Evolutionary conservation across 768 basidiomycete species (phyloP).

Genomic region (Gyrodon lividus): DNA sequence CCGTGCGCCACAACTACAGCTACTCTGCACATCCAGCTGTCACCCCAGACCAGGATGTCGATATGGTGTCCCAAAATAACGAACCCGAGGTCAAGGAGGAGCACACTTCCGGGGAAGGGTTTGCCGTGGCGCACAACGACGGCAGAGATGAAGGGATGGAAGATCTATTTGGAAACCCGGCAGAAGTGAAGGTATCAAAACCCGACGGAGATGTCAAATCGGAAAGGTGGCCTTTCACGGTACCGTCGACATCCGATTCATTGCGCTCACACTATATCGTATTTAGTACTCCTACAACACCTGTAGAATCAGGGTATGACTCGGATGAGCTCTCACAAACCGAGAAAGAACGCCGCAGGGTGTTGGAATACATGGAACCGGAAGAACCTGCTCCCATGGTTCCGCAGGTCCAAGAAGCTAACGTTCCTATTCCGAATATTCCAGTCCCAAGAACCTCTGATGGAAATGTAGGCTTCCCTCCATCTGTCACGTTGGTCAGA

Average conservation of each 20-base stretch:
- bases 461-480: conserved; percentile 59
- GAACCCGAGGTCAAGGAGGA: conserved; percentile 19
- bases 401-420: conserved; percentile 60
- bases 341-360: conserved; percentile 58
- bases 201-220: conserved; percentile 41
- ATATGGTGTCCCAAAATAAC: conserved; percentile 36
- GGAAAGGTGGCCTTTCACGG: conserved; percentile 40
- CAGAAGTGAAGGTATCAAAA: conserved; percentile 39
- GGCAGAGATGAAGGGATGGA: conserved; percentile 59
- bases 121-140: conserved; percentile 17
- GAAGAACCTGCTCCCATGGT: conserved; percentile 59
- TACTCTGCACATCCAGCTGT: conserved; percentile 11
- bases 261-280: conserved; percentile 16
- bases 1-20: conserved; percentile 22
- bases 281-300: conserved; percentile 37
- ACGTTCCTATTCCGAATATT: conserved; percentile 83
- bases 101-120: conserved; percentile 5
- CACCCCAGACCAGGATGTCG: conserved; percentile 35
- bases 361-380: conserved; percentile 81
- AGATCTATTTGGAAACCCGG: conserved; percentile 79
- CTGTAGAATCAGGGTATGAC: conserved; percentile 46
- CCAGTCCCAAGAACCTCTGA: conserved; percentile 79
- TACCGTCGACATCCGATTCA: conserved; percentile 5
- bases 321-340: conserved; percentile 67
- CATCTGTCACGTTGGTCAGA: not conserved